Conservation (phyloP, 2,329 filamentous ascomycete genomes). For the Pseudogymnoascus sp. region DNA sequence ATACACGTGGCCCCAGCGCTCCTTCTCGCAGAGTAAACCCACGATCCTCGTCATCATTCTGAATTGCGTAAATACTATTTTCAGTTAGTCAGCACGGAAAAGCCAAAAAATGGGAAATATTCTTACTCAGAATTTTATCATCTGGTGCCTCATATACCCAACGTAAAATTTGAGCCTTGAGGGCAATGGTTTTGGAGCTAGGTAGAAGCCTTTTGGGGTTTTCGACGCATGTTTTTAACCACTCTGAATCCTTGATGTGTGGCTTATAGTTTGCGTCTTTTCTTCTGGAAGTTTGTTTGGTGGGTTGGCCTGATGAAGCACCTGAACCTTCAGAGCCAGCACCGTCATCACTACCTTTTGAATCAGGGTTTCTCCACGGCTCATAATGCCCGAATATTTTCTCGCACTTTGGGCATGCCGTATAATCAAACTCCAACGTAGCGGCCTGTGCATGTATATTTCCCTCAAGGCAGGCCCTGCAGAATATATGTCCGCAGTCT, state of each 20-base stretch:
- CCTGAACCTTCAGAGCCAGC: neutral
- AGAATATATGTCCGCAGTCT: neutral
- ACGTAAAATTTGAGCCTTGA: slow-evolving; percentile 30
- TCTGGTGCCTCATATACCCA: slow-evolving; percentile 36
- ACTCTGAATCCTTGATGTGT: slow-evolving; percentile 16
- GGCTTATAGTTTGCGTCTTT: slow-evolving; percentile 19
- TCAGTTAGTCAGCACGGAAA: neutral
- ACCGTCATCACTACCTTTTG: neutral
- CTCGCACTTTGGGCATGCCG: neutral
- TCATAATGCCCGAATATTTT: neutral
- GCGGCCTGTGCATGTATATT: neutral
- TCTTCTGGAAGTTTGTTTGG: neutral
- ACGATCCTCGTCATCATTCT: slow-evolving; percentile 45
- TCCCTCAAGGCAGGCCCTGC: neutral
- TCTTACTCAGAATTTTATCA: slow-evolving; percentile 39
- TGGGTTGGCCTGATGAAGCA: neutral
- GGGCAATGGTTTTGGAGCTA: slow-evolving; percentile 33
- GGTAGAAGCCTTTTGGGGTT: slow-evolving; percentile 25
- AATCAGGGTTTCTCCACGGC: neutral
- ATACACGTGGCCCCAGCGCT: slow-evolving; percentile 38
- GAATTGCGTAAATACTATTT: slow-evolving; percentile 53
- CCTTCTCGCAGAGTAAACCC: slow-evolving; percentile 38
- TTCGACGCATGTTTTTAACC: slow-evolving; percentile 21
- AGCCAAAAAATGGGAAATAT: neutral
- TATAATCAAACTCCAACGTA: neutral